A percentile compares a stretch with the other conserved stretches of the same genome.
Conservation (phyloP, 2,329 filamentous ascomycete genomes). For the Cladosporium sp. region DNA sequence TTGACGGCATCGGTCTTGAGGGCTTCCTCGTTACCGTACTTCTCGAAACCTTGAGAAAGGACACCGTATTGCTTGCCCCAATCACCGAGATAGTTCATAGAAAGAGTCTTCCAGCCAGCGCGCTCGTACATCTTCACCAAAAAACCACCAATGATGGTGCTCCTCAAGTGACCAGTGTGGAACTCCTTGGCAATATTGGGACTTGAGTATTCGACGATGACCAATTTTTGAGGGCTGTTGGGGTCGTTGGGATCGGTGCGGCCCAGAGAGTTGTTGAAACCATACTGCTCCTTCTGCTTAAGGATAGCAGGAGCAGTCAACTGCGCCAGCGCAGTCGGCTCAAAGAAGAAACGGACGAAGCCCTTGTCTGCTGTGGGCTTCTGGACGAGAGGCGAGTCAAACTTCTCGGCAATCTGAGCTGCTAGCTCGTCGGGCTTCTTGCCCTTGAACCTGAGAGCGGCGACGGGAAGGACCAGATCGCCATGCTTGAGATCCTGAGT, state of each 20-base stretch:
- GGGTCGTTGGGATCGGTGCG: slow-evolving; percentile 60
- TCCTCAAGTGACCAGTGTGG: slow-evolving; percentile 69
- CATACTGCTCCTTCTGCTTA: slow-evolving; percentile 57
- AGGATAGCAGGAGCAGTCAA: slow-evolving; percentile 68
- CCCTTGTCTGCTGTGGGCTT: slow-evolving; percentile 64
- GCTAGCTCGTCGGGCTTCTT: slow-evolving; percentile 57
- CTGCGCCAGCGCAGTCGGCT: slow-evolving; percentile 60
- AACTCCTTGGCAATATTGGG: slow-evolving; percentile 86
- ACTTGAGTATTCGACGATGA: slow-evolving; percentile 77
- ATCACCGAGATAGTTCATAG: slow-evolving; percentile 74
- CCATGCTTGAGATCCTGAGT: slow-evolving; percentile 76
- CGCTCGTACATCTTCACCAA: slow-evolving; percentile 64
- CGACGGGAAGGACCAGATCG: slow-evolving; percentile 72
- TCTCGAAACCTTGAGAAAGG: slow-evolving; percentile 68
- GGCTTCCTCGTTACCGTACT: slow-evolving; percentile 69
- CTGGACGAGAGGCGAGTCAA: slow-evolving; percentile 66
- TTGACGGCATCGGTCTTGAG: slow-evolving; percentile 71
- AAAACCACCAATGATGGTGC: slow-evolving; percentile 73
- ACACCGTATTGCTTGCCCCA: slow-evolving; percentile 74
- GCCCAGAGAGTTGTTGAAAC: slow-evolving; percentile 57
- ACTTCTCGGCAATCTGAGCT: slow-evolving; percentile 50
- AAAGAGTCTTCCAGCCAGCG: slow-evolving; percentile 66
- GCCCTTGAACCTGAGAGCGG: slow-evolving; percentile 71
- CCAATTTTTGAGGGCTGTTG: slow-evolving; percentile 58
- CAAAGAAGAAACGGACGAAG: slow-evolving; percentile 78